Conservation (phyloP, 352 stramenopile species). For the Phytophthora parvispora region DNA sequence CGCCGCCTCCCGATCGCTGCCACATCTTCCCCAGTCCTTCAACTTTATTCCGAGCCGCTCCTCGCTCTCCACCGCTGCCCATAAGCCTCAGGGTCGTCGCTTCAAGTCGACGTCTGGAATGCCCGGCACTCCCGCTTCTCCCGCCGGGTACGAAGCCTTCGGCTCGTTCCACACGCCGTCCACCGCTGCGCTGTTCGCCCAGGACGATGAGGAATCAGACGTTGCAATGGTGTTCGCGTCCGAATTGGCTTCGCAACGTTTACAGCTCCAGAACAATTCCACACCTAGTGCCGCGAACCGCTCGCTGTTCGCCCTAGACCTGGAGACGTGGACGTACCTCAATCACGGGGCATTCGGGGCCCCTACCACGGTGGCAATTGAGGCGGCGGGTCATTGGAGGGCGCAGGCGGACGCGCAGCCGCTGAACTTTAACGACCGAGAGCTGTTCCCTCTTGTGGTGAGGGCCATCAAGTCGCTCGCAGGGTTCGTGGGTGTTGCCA, state of each 20-base stretch:
- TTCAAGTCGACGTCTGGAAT: slow-evolving; percentile 12
- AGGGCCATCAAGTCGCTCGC: slow-evolving; percentile 84
- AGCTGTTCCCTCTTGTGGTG: slow-evolving; percentile 93
- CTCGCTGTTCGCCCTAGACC: slow-evolving; percentile 66
- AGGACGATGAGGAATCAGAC: slow-evolving; percentile 11
- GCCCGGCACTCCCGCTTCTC: not conserved
- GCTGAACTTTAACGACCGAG: slow-evolving; percentile 93
- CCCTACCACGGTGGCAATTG: slow-evolving; percentile 68
- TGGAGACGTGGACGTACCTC: slow-evolving; percentile 90
- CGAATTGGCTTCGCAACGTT: slow-evolving; percentile 10
- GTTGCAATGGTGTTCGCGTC: slow-evolving; percentile 19
- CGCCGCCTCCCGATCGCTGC: not conserved
- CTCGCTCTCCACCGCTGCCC: not conserved
- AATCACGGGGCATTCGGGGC: slow-evolving; percentile 97
- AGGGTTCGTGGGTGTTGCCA: slow-evolving; percentile 59
- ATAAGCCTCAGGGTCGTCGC: slow-evolving; percentile 14
- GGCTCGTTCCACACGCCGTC: slow-evolving; percentile 85
- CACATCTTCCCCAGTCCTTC: not conserved
- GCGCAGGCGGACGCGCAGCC: slow-evolving; percentile 89
- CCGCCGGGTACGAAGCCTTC: slow-evolving; percentile 70
- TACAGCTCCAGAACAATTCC: slow-evolving; percentile 20
- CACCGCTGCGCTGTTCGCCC: slow-evolving; percentile 62
- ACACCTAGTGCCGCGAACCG: slow-evolving; percentile 38
- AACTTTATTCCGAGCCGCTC: not conserved
- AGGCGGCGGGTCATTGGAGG: slow-evolving; percentile 84